Evolutionary conservation across 257 asterid species (phyloP), one percentile per base, ranked within the genome.

Genomic region (Solanum paucissectum): DNA sequence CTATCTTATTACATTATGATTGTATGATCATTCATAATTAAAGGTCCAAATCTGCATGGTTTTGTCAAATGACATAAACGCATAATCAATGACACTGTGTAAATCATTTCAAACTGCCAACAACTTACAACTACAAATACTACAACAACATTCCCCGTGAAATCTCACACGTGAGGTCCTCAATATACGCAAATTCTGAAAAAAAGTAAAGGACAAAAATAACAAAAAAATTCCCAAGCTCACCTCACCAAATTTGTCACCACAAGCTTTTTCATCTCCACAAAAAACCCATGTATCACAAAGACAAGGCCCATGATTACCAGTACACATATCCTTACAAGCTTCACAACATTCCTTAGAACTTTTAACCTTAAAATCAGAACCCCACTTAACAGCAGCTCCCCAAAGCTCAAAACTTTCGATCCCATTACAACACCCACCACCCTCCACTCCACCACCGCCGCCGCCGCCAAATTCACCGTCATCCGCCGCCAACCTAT

Each of bases 281-380:
- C 99, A 97, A 66, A 92, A 97, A 64, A 97, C 99, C 99, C 98
- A 97, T 0, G 99, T 55, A 95, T 97, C 94, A 88, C 99, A 97
- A 86, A 94, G 94, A 46, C 99, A 97, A n/a, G 96, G 96, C 83
- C 99, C 99, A 20, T 92, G 93, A 8, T 92, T 93, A 12, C 98
- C 96, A 2, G 92, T 93, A 77, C 99, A 97, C 98, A 97, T 93
- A 34, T 87, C 93, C 81, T 91, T 92, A 88, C 99, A 97, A 75
- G 99, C 96, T 64, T 87, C 71, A 52, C 99, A 97, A 87, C 99
- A 97, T 60, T 91, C 93, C 38, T 90, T 90, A 16, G 98, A 89
- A 7, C 98, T 92, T 93, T 94, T 93, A 77, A 97, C 89, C 95
- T 95, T 97, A 91, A 95, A 95, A 81, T 97, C 96, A 2, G 98